Evolutionary conservation across 768 basidiomycete species (phyloP).

Genomic region (Rossbeevera mucosa): DNA sequence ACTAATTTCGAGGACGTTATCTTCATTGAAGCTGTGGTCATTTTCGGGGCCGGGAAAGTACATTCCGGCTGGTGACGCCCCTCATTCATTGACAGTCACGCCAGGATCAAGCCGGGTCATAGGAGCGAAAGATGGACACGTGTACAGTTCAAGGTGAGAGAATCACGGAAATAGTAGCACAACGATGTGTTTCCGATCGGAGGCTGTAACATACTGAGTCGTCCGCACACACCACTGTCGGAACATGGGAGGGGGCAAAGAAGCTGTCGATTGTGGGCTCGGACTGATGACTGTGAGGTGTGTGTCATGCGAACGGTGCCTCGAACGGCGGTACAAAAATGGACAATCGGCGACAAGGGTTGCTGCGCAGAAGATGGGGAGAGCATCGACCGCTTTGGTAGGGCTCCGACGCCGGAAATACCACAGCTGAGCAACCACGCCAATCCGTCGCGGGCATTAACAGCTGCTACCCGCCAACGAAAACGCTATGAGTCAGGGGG

Average conservation of each 20-base stretch:
- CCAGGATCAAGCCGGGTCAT: not conserved
- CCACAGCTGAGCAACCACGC: not conserved
- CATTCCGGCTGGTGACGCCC: not conserved
- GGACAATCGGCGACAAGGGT: not conserved
- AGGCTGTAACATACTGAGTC: not conserved
- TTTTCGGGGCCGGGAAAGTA: not conserved
- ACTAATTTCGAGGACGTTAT: not conserved
- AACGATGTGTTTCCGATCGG: not conserved
- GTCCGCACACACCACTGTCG: not conserved
- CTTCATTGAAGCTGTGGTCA: not conserved
- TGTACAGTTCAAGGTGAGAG: constrained; percentile 1
- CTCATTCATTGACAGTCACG: not conserved
- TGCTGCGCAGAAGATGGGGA: constrained; percentile 1
- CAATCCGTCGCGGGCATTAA: not conserved
- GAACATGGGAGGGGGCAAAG: not conserved
- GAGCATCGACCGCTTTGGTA: constrained; percentile 6
- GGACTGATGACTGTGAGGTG: not conserved
- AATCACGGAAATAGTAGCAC: not conserved
- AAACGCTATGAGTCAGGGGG: constrained; percentile 11
- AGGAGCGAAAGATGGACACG: not conserved
- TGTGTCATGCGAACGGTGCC: not conserved
- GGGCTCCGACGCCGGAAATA: not conserved
- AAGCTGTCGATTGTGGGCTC: not conserved
- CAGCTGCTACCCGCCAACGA: not conserved
- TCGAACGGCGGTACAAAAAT: not conserved